phyloP scores from a whole-genome alignment of 805 yeast species.

The Maudiozyma turicensis region DNA sequence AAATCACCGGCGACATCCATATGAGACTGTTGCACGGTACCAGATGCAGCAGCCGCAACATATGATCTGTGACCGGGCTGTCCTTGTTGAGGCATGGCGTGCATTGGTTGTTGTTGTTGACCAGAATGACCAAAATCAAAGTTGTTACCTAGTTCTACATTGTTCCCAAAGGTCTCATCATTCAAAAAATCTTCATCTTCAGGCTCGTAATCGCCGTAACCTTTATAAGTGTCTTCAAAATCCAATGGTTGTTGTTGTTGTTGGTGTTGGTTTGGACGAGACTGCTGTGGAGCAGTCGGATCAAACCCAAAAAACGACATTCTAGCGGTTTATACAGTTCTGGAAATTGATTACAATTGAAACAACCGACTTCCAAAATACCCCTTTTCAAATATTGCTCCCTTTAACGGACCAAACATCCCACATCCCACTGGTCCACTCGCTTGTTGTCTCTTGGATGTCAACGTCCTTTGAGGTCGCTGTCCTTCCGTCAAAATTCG shows the following conservation, averaged over 20 bases:
- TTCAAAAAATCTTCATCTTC: slow-evolving; percentile 57
- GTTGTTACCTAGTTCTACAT: slow-evolving; percentile 26
- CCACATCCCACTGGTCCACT: too few relatives aligned
- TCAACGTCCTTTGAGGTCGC: too few relatives aligned
- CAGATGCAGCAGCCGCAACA: slow-evolving; percentile 23
- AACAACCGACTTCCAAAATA: too few relatives aligned
- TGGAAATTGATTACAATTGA: too few relatives aligned
- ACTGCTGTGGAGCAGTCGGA: slow-evolving; percentile 5
- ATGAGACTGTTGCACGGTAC: slow-evolving; percentile 3
- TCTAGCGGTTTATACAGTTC: too few relatives aligned
- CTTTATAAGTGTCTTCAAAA: slow-evolving; percentile 78
- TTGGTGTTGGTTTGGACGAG: neutral
- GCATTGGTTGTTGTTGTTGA: neutral
- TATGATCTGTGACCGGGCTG: slow-evolving; percentile 13
- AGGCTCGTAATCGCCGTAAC: slow-evolving; percentile 60
- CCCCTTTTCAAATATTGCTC: too few relatives aligned
- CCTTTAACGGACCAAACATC: too few relatives aligned
- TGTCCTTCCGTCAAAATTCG: too few relatives aligned
- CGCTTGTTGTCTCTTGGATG: too few relatives aligned
- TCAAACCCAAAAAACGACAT: slow-evolving; percentile 33
- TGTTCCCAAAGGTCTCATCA: slow-evolving; percentile 27
- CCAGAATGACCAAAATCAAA: slow-evolving; percentile 30
- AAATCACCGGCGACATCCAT: slow-evolving; percentile 28
- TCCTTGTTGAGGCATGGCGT: slow-evolving; percentile 1
- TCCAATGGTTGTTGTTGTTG: slow-evolving; percentile 32